Percentiles rank a stretch among this genome's conserved stretches.
Evolutionary conservation across 2,329 filamentous ascomycete species (phyloP).

Genomic region (Epichloe baconii): DNA sequence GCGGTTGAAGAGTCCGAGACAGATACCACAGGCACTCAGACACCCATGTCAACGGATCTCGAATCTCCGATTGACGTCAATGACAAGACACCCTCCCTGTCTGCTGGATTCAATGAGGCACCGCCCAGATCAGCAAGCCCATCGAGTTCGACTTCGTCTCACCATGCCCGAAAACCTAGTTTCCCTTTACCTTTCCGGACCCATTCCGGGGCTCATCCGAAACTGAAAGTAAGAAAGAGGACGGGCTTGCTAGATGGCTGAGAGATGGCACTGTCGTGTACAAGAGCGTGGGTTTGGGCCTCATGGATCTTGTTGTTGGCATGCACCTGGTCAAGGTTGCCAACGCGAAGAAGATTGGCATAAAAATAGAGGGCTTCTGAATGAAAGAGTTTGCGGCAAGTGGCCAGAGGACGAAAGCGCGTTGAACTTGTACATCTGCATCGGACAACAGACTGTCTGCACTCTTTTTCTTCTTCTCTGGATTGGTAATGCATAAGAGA

Average conservation of each 20-base stretch:
- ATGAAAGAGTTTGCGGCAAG: neutral
- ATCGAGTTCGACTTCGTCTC: conserved; percentile 17
- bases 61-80: conserved; percentile 18
- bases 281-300: conserved; percentile 52
- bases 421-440: neutral
- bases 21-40: conserved; percentile 17
- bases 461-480: neutral
- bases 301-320: conserved; percentile 54
- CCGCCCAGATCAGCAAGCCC: conserved; percentile 18
- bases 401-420: too few relatives aligned
- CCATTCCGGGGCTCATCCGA: conserved; percentile 16
- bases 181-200: conserved; percentile 21
- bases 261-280: conserved; percentile 52
- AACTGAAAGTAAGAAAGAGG: conserved; percentile 31
- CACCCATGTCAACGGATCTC: conserved; percentile 6
- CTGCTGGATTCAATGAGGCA: conserved; percentile 23
- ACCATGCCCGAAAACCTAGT: conserved; percentile 17
- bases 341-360: conserved; percentile 39
- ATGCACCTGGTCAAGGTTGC: conserved; percentile 44
- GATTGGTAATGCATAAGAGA: neutral
- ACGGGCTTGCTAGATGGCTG: conserved; percentile 42
- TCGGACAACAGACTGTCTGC: too few relatives aligned
- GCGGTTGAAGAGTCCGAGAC: conserved; percentile 26
- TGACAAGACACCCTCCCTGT: conserved; percentile 25
- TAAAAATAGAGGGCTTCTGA: conserved; percentile 26